These are phyloP conservation scores for Blastobotrys capitulatus DNA, from an alignment of 1,139 yeast genomes.

Conservation along the genomic window DNA sequence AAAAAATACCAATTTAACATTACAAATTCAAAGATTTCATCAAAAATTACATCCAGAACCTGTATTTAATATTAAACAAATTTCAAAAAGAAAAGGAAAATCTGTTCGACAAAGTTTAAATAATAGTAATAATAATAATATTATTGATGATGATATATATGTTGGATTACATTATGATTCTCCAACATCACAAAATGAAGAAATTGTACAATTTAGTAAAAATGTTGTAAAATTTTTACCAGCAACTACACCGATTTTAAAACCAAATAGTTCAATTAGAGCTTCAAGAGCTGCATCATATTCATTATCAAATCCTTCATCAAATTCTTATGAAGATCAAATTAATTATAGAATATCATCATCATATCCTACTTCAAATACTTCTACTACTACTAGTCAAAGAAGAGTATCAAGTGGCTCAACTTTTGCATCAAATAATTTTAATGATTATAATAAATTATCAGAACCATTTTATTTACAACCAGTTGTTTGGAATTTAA, in stretches of 20 bases:
- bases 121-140: constrained; percentile 2
- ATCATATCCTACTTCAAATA: not conserved
- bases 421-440: not conserved
- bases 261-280: constrained; percentile 11
- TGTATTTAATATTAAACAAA: constrained; percentile 17
- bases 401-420: not conserved
- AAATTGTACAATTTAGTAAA: constrained; percentile 7
- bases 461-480: constrained; percentile 6
- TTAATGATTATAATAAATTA: not conserved
- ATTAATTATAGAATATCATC: too few relatives aligned
- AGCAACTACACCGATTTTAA: constrained; percentile 7
- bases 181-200: not conserved
- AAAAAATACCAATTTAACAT: not conserved
- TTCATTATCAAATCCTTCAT: not conserved
- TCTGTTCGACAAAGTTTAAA: not conserved
- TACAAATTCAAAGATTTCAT: constrained; percentile 22
- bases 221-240: constrained; percentile 11
- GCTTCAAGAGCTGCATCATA: constrained; percentile 2
- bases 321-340: not conserved
- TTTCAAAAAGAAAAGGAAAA: constrained; percentile 5
- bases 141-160: constrained; percentile 8
- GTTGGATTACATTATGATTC: constrained; percentile 14
- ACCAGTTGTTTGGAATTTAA: constrained; percentile 17
- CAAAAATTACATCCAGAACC: constrained; percentile 20
- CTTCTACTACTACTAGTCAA: not conserved